Evolutionary conservation across 768 basidiomycete species (phyloP).

Genomic region (Russula dissimulans): DNA sequence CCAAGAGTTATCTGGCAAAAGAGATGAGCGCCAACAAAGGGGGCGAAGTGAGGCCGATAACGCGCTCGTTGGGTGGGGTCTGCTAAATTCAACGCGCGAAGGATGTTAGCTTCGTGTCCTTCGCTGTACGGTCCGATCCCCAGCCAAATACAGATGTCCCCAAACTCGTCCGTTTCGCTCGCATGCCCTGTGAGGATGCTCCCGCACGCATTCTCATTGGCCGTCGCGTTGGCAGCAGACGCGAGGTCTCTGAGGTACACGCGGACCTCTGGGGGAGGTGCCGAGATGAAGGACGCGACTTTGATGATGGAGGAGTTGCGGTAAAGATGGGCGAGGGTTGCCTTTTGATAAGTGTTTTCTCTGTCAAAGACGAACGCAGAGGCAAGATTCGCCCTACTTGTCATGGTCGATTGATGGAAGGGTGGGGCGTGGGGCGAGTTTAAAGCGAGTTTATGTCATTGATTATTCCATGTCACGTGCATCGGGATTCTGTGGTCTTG

Average conservation of each 20-base stretch:
- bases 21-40: not conserved
- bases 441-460: too few species aligned
- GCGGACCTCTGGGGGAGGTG: constrained; percentile 9
- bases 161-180: constrained; percentile 51
- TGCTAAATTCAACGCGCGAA: constrained; percentile 25
- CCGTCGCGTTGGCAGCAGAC: constrained; percentile 31
- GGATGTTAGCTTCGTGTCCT: constrained; percentile 26
- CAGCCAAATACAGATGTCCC: constrained; percentile 46
- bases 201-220: constrained; percentile 35
- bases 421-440: too few species aligned
- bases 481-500: too few species aligned
- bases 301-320: constrained; percentile 16
- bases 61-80: constrained; percentile 12
- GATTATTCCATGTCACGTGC: too few species aligned
- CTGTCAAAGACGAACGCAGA: constrained; percentile 11
- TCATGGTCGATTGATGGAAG: too few species aligned
- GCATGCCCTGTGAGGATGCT: constrained; percentile 44
- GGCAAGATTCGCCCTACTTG: not conserved
- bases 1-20: constrained; percentile 10
- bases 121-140: constrained; percentile 33
- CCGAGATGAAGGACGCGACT: constrained; percentile 12
- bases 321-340: constrained; percentile 15
- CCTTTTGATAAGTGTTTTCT: constrained; percentile 13
- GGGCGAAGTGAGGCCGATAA: not conserved
- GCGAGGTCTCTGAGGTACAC: constrained; percentile 27